A percentile compares a stretch with the other conserved stretches of the same genome.
Conservation (phyloP, 306 rosid species). For the Purshia tridentata region DNA sequence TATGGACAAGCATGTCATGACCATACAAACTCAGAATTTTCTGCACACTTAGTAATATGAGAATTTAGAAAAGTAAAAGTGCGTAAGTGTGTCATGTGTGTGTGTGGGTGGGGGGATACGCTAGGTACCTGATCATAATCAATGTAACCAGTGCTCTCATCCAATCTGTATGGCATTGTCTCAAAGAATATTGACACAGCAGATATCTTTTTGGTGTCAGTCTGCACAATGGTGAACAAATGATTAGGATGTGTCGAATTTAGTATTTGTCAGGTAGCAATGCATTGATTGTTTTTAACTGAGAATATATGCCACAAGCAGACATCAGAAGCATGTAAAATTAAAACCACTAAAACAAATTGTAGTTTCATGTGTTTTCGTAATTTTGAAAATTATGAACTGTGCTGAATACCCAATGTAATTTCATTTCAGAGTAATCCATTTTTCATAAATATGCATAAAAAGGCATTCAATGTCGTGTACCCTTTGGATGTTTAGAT, state of each 20-base stretch:
- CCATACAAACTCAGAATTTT: not conserved
- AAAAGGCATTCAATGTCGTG: not conserved
- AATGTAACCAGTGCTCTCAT: slow-evolving; percentile 85
- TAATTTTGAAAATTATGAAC: not conserved
- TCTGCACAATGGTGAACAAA: slow-evolving; percentile 45
- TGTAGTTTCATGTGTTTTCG: not conserved
- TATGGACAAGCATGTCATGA: not conserved
- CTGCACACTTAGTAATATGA: not conserved
- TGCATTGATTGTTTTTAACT: too few relatives aligned
- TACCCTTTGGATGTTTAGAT: not conserved
- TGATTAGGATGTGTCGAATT: not conserved
- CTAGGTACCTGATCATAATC: slow-evolving; percentile 85
- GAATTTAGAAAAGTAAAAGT: slow-evolving; percentile 12
- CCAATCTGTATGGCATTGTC: slow-evolving; percentile 88
- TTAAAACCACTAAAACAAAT: not conserved
- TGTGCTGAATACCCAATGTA: not conserved
- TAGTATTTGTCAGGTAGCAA: not conserved
- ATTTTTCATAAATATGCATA: not conserved
- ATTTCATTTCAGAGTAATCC: not conserved
- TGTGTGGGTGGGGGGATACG: not conserved
- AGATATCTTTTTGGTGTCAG: slow-evolving; percentile 89
- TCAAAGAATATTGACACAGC: slow-evolving; percentile 81
- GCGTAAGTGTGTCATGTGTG: too few relatives aligned
- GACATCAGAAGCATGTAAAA: not conserved
- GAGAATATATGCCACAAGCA: not conserved